Base-by-base conservation (phyloP, 306 rosid species). In the Cicer chorassanicum region DNA sequence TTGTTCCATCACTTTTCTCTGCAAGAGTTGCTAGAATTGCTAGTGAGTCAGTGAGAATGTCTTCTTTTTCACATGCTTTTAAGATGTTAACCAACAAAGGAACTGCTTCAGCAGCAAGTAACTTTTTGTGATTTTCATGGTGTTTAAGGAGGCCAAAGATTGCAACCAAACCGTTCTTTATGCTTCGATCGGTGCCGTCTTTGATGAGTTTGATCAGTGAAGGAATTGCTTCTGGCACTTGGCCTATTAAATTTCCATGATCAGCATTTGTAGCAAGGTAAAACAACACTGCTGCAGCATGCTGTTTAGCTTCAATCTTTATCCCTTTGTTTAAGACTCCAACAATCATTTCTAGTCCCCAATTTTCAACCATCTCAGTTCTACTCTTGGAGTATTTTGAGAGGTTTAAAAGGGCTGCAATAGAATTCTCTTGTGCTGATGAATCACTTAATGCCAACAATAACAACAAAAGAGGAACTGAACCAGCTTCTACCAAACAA, bases 131-230 rank as follows among this genome's bases (percentile, higher is more conserved):
- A 45, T 90, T 94, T 42, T 64, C 89, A 6, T 78, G 84, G 24
- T 63, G 68, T 74, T 82, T 76, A 0, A 92, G 89, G 38, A 94
- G 87, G 34, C 88, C 90, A 9, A 79, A 90, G 1, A 92, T 71
- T 10, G 95, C 89, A 74, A 90, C 93, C 88, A 94, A 65, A 1
- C 92, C 87, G 6, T 90, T 92, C 82, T 87, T 94, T 83, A 84
- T 83, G 55, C 88, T 84, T 7, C 90, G 80, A 21, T 81, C 79
- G 0, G 87, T 21, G 4, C 86, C 92, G 1, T 79, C 79, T 64
- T 76, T 69, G 72, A 90, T 81, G 68, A 89, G 86, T 24, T 65
- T 61, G 44, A 84, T 68, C 79, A 94, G 74, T 15, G 89, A 88
- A 42, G 88, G 76, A 72, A 94, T 65, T 34, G 87, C 87, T 7